Evolutionary conservation across 306 rosid species (phyloP).

Genomic region (Urtica urens): DNA sequence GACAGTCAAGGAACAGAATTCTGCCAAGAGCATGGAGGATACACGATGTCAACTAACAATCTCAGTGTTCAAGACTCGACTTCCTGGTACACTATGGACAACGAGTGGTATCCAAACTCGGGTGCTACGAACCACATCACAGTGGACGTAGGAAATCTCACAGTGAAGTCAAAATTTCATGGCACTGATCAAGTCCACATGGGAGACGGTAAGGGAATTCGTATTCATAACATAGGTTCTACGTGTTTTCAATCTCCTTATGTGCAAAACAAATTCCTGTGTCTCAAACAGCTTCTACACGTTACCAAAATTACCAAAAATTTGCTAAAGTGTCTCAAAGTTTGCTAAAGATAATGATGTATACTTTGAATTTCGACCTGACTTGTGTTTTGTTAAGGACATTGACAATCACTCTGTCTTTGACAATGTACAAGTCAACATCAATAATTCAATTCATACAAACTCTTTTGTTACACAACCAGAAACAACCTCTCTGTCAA

Average conservation of each 20-base stretch:
- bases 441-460: neutral
- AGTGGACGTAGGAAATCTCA: neutral
- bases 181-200: neutral
- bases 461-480: neutral
- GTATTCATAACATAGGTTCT: neutral
- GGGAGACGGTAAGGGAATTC: neutral
- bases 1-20: too few species aligned
- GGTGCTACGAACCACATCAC: neutral
- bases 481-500: neutral
- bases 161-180: neutral
- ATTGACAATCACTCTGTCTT: neutral
- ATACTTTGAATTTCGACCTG: neutral
- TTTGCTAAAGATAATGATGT: neutral
- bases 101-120: neutral
- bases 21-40: too few species aligned
- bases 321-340: neutral
- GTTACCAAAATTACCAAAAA: neutral
- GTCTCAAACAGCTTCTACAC: neutral
- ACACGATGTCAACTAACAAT: too few species aligned
- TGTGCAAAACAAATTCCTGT: neutral
- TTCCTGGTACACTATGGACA: too few species aligned
- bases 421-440: neutral
- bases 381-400: neutral
- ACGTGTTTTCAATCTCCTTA: neutral
- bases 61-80: too few species aligned